These are phyloP conservation scores for Hevea brasiliensis DNA, from an alignment of 345 rosid species.

Conservation along the genomic window DNA sequence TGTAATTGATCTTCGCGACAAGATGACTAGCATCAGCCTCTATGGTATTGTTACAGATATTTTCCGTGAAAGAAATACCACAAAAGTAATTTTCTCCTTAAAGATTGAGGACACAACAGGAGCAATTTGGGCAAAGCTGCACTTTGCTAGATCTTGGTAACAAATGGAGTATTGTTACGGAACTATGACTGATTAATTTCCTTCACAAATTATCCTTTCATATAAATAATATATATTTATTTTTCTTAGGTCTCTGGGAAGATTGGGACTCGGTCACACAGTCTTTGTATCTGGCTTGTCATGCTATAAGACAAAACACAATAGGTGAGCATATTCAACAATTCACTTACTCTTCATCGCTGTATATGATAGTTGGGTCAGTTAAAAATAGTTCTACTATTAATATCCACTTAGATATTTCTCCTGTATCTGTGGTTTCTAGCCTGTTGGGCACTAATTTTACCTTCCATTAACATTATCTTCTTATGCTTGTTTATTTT, in stretches of 20 bases:
- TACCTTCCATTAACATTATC: not conserved
- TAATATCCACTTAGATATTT: not conserved
- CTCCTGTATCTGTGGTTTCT: constrained; percentile 1
- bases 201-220: not conserved
- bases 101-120: constrained; percentile 74
- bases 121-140: constrained; percentile 70
- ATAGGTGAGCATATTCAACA: constrained; percentile 40
- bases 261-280: constrained; percentile 72
- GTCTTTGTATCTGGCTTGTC: constrained; percentile 75
- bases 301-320: constrained; percentile 53
- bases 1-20: constrained; percentile 62
- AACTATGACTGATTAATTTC: not conserved
- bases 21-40: constrained; percentile 83
- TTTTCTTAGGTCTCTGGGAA: constrained; percentile 75
- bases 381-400: not conserved
- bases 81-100: constrained; percentile 54
- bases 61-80: constrained; percentile 41
- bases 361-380: not conserved
- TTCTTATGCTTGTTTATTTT: constrained; percentile 16
- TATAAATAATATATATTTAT: not conserved
- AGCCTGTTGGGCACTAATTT: not conserved
- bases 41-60: constrained; percentile 67
- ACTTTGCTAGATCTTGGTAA: constrained; percentile 72
- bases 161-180: not conserved
- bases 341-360: not conserved